A percentile compares a stretch with the other conserved stretches of the same genome.
Conservation (phyloP, 441 rosid genomes). For the Geranium incanum region DNA sequence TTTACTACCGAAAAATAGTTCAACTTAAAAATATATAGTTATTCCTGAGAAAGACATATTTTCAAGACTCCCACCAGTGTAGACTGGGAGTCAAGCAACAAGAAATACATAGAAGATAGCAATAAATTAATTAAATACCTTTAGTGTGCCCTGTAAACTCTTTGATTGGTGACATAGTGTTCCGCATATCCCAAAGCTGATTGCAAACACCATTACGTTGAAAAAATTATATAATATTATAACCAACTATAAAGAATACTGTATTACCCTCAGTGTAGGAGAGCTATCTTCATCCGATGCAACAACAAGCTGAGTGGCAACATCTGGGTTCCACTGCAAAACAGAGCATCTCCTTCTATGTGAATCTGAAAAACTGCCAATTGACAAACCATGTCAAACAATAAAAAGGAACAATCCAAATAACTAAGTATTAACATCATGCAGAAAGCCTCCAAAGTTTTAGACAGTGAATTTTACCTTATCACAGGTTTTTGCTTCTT, state of each 20-base stretch:
- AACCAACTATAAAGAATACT: conserved; percentile 12
- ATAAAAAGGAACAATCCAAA: neutral
- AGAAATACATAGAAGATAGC: neutral
- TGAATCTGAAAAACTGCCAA: conserved; percentile 80
- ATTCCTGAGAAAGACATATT: neutral
- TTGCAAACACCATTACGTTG: conserved; percentile 17
- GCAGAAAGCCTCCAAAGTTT: conserved; percentile 10
- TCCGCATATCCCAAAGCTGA: conserved; percentile 99
- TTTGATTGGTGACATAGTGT: conserved; percentile 72
- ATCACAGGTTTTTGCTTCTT: conserved; percentile 94
- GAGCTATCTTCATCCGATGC: conserved; percentile 94
- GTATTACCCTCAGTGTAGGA: conserved; percentile 65
- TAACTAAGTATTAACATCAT: conserved; percentile 12
- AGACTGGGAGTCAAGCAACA: neutral
- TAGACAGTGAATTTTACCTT: conserved; percentile 36
- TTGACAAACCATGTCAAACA: conserved; percentile 24
- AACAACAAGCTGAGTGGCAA: conserved; percentile 93
- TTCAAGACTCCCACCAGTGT: neutral
- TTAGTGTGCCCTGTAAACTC: conserved; percentile 84
- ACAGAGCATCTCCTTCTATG: conserved; percentile 87
- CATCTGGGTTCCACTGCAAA: conserved; percentile 98
- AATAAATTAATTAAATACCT: conserved; percentile 43
- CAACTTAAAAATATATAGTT: neutral
- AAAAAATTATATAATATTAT: conserved; percentile 9
- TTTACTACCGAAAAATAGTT: neutral